Evolutionary conservation across 202 grass and related monocot species (phyloP), one percentile per base, ranked within the genome.

Genomic region (Panicum virgatum): DNA sequence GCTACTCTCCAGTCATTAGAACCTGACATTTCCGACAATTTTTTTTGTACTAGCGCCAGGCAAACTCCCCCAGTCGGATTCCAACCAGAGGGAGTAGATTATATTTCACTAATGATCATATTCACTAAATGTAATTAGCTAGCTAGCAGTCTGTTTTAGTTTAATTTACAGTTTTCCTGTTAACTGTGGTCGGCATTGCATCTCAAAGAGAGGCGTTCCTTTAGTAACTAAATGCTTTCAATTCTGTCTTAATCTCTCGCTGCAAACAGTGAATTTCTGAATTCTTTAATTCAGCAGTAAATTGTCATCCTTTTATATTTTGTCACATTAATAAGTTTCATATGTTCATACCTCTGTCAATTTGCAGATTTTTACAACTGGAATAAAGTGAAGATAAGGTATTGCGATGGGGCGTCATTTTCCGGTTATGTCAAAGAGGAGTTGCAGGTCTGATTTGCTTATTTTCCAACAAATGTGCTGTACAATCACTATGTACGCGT

Each of bases 381-480:
- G 94, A 93, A 97, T 61, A 97, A 93, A 91, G 90, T 93, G 36
- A 97, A 85, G 84, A 82, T 91, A 89, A 83, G 94, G 75, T 97
- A 97, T 83, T 97, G 94, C 0, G 88, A 97, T 3, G 94, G 93
- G 39, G 94, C 94, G 11, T 97, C 94, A 62, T 93, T 97, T 69
- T 83, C 88, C 85, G 90, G 90, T 37, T 62, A 91, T 18, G 86
- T 89, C 6, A 83, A 93, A 74, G 88, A 82, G 53, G 77, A 86
- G 46, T 74, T 93, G 43, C 81, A 89, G 81, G 90, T 92, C n/a
- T 64, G 78, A 29, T 53, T 83, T 68, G 19, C 68, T 12, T 73
- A 39, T 69, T 45, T 79, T 34, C 29, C 32, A 74, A 15, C 16
- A 52, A 0, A 39, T 20, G 0, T 66, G 19, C 50, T 73, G 61